Conservation (phyloP, 2,329 filamentous ascomycete genomes). For the Lachnellula occidentalis region DNA sequence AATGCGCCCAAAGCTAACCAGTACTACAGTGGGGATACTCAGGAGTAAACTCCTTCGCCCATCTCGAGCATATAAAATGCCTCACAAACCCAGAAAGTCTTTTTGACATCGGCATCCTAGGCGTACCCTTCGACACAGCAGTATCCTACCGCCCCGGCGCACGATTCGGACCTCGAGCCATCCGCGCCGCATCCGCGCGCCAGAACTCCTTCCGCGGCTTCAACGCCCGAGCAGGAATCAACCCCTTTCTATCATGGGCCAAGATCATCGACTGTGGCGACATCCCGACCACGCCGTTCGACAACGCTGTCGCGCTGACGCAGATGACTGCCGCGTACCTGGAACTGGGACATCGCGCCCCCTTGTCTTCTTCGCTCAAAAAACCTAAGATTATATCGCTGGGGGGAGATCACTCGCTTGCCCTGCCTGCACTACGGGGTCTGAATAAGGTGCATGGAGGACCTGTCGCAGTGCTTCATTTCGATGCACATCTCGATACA, state of each 20-base stretch:
- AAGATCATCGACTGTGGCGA: conserved; percentile 84
- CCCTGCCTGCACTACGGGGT: conserved; percentile 63
- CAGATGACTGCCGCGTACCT: conserved; percentile 60
- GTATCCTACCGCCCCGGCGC: conserved; percentile 67
- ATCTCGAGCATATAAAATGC: conserved; percentile 63
- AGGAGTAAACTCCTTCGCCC: conserved; percentile 71
- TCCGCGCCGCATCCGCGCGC: conserved; percentile 74
- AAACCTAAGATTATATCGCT: conserved; percentile 52
- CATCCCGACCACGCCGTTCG: conserved; percentile 79
- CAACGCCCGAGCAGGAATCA: conserved; percentile 76
- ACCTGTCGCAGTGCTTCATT: conserved; percentile 66
- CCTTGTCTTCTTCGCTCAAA: conserved; percentile 19
- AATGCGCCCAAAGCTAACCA: conserved; percentile 1
- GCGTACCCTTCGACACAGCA: conserved; percentile 69
- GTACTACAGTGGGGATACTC: conserved; percentile 55
- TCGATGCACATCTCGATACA: conserved; percentile 49
- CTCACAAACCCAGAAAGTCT: conserved; percentile 57
- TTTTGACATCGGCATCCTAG: conserved; percentile 68
- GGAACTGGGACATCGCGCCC: conserved; percentile 24
- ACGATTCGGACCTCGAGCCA: conserved; percentile 81
- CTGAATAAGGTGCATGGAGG: conserved; percentile 56
- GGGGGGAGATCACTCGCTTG: conserved; percentile 68
- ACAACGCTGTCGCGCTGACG: conserved; percentile 72
- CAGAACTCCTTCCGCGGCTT: conserved; percentile 76
- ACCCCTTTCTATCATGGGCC: conserved; percentile 77